Evolutionary conservation across 1,139 yeast genomes (phyloP).

Genomic region (Torulaspora globosa): DNA sequence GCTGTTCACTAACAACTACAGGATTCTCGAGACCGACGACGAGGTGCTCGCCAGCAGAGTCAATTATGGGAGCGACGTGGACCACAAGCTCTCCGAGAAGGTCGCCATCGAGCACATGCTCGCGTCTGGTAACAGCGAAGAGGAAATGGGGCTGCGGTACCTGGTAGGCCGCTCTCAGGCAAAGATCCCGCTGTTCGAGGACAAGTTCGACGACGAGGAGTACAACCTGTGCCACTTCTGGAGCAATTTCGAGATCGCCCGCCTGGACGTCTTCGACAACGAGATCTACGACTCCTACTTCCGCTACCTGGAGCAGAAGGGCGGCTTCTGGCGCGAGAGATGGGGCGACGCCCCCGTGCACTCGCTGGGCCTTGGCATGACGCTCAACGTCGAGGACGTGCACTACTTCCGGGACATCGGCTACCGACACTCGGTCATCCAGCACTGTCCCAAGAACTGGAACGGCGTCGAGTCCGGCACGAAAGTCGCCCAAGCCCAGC

Average conservation of each 20-base stretch:
- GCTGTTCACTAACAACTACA: conserved; percentile 43
- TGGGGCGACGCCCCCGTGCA: conserved; percentile 98
- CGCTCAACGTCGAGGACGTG: conserved; percentile 59
- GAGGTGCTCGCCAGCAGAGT: conserved; percentile 29
- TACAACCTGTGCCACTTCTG: conserved; percentile 86
- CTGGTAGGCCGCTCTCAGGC: conserved; percentile 24
- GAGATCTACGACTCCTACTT: conserved; percentile 62
- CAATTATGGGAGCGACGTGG: conserved; percentile 27
- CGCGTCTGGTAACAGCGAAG: conserved; percentile 14
- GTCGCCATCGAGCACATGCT: conserved; percentile 33
- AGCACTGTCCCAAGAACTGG: conserved; percentile 79
- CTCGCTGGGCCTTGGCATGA: conserved; percentile 74
- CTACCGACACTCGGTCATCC: conserved; percentile 70
- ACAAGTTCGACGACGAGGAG: conserved; percentile 59
- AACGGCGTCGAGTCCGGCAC: conserved; percentile 9
- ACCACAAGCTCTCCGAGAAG: conserved; percentile 29
- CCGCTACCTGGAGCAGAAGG: conserved; percentile 58
- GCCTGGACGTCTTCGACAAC: conserved; percentile 66
- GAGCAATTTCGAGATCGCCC: conserved; percentile 90
- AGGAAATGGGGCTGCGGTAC: conserved; percentile 22
- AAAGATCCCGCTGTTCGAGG: conserved; percentile 36
- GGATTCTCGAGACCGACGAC: conserved; percentile 28
- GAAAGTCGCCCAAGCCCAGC: conserved; percentile 37
- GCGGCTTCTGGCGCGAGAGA: conserved; percentile 82
- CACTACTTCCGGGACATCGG: conserved; percentile 93